Evolutionary conservation across 2,329 filamentous ascomycete genomes (phyloP), one percentile per base, ranked within the genome.

Genomic region (Falciphora oryzae): DNA sequence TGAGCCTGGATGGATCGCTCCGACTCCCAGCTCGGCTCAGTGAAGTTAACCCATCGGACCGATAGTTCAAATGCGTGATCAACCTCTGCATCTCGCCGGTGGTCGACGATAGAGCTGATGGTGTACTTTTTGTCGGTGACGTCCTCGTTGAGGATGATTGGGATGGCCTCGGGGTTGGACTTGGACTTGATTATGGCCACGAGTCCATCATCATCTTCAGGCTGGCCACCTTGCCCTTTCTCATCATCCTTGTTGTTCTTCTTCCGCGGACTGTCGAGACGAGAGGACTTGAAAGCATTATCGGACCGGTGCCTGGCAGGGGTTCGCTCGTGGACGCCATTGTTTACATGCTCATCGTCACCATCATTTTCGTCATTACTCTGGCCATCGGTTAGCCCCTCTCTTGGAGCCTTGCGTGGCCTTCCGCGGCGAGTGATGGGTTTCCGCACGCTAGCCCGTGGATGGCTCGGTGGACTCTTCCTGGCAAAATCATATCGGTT

Each of bases 1-100:
- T 59, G 62, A 5, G 62, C 62, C 32, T 63, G 62, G 57, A 63
- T 59, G 25, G 32, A 44, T 27, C 62, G 62, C 57, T 63, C 62
- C 25, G 62, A 35, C 56, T 63, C 56, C 62, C 62, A 63, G 16
- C 29, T 29, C 25, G 32, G 10, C 22, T 57, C 62, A 7, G 25
- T 25, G 57, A 28, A 57, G 57, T 31, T 57, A 2, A 44, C 61
- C 62, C 62, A 59, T 16, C 35, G 27, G 57, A 59, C 50, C 16
- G 29, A 27, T 16, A 63, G 35, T 3, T 63, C 62, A 27, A 59
- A 59, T 4, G 62, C 35, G 62, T 63, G 62, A 4, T 59, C 57
- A 16, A 63, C 18, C 11, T 53, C 57, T 32, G 38, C 28, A 25
- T 35, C n/a, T 14, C 27, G 53, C 6, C 62, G 62, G 56, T 63